Evolutionary conservation across 169 alveolate species (phyloP).

Genomic region (Plasmodium relictum): DNA sequence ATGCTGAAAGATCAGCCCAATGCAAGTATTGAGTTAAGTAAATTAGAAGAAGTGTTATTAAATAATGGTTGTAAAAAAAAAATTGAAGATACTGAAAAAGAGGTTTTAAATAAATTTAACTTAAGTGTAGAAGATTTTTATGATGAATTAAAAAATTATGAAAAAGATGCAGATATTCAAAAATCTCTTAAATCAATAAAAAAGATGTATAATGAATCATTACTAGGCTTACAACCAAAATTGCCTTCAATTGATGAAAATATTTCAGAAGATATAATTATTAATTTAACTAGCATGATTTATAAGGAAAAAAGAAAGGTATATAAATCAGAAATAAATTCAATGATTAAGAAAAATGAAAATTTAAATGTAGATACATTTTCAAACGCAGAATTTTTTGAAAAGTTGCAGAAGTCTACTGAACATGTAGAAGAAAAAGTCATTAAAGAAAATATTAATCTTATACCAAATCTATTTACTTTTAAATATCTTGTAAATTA

Average conservation of each 20-base stretch:
- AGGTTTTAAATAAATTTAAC: slow-evolving; percentile 49
- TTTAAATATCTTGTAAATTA: slow-evolving; percentile 65
- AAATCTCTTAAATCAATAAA: slow-evolving; percentile 45
- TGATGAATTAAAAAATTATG: slow-evolving; percentile 63
- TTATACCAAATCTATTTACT: slow-evolving; percentile 53
- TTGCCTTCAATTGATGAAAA: slow-evolving; percentile 60
- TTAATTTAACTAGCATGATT: slow-evolving; percentile 44
- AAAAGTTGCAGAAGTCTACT: slow-evolving; percentile 52
- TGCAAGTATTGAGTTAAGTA: slow-evolving; percentile 43
- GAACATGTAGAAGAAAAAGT: slow-evolving; percentile 75
- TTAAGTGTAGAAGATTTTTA: slow-evolving; percentile 69
- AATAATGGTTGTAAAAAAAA: slow-evolving; percentile 58
- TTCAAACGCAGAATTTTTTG: slow-evolving; percentile 45
- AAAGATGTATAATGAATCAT: slow-evolving; percentile 64
- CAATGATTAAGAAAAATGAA: slow-evolving; percentile 42
- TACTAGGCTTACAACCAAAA: slow-evolving; percentile 61
- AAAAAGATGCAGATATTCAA: slow-evolving; percentile 55
- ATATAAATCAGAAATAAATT: slow-evolving; percentile 53
- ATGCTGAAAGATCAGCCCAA: slow-evolving; percentile 62
- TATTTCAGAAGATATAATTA: slow-evolving; percentile 40
- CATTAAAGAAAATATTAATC: slow-evolving; percentile 28
- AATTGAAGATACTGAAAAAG: slow-evolving; percentile 68
- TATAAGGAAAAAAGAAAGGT: slow-evolving; percentile 74
- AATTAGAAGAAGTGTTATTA: slow-evolving; percentile 60
- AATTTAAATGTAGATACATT: slow-evolving; percentile 24